Evolutionary conservation across 2,329 filamentous ascomycete species (phyloP).

Genomic region (Huntiella decipiens): DNA sequence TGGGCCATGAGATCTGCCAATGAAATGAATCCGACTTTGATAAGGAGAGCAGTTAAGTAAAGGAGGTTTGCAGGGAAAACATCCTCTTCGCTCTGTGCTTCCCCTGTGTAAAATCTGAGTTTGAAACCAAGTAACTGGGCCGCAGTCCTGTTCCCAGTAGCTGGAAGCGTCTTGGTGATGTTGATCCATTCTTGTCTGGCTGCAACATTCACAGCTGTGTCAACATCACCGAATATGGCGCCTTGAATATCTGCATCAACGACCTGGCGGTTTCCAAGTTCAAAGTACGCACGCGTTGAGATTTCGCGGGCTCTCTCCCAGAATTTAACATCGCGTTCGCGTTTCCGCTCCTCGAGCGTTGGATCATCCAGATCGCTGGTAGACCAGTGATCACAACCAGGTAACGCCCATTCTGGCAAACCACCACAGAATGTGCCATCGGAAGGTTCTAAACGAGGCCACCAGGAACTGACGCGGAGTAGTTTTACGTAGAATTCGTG

Average conservation of each 20-base stretch:
- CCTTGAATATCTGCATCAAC: slow-evolving; percentile 17
- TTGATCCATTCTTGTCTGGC: slow-evolving; percentile 57
- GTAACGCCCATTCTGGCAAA: slow-evolving; percentile 72
- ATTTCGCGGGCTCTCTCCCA: slow-evolving; percentile 62
- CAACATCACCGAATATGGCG: slow-evolving; percentile 30
- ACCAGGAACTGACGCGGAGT: slow-evolving; percentile 84
- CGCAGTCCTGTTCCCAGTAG: slow-evolving; percentile 72
- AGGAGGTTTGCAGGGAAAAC: slow-evolving; percentile 80
- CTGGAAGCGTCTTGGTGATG: slow-evolving; percentile 62
- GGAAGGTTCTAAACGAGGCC: slow-evolving; percentile 47
- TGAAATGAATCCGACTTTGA: slow-evolving; percentile 95
- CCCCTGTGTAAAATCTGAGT: slow-evolving; percentile 78
- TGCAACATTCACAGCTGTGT: slow-evolving; percentile 29
- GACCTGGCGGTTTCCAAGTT: slow-evolving; percentile 57
- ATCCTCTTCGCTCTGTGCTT: slow-evolving; percentile 55
- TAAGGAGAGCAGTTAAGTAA: slow-evolving; percentile 73
- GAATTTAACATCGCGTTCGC: slow-evolving; percentile 53
- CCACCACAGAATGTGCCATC: slow-evolving; percentile 33
- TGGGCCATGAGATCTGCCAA: slow-evolving; percentile 81
- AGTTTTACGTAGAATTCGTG: slow-evolving; percentile 90
- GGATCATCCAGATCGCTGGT: slow-evolving; percentile 51
- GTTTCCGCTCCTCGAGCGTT: slow-evolving; percentile 34
- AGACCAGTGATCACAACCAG: slow-evolving; percentile 43
- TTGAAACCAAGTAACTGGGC: slow-evolving; percentile 96
- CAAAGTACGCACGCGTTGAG: slow-evolving; percentile 73